Evolutionary conservation across 495 filamentous ascomycete species (phyloP), one percentile per base, ranked within the genome.

Genomic region (Penicillium egyptiacum): DNA sequence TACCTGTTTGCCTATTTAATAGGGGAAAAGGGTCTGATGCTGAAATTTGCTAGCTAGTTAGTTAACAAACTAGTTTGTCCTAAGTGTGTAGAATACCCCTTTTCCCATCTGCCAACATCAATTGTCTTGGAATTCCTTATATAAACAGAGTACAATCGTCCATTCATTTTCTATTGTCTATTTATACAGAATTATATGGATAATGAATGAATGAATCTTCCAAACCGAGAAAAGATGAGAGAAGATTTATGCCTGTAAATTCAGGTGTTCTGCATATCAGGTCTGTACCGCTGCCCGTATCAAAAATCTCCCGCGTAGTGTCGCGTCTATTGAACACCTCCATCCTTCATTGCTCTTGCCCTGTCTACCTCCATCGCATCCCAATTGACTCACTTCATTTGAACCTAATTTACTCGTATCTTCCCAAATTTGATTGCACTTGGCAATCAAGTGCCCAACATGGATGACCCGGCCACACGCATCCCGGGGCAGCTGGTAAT

Each of bases 391-490:
- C 63, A 57, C 64, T 46, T 56, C 42, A 49, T 60, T 63, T 62
- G 42, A 41, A 51, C 26, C 22, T n/a, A 23, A 35, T 50, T n/a
- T 31, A 20, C 5, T 11, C 4, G 26, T 56, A 30, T 37, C 53
- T 40, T 39, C n/a, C 37, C n/a, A 53, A 20, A 20, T 17, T 47
- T 39, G 43, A 55, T 55, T 46, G 50, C 37, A 53, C n/a, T 39
- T 22, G 43, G 45, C 47, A 57, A 55, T 53, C 33, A 63, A 51
- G 42, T 53, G 22, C 61, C 61, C 65, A 79, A 57, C 53, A 87
- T 87, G 83, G 80, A 82, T 57, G 85, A 89, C 68, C 86, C 87
- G 52, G 84, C 83, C 54, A 72, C 75, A 67, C 82, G 83, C 64
- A 81, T 90, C 58, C 80, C 81, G 53, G 76, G 70, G 66, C 77